Conservation (phyloP, 371 early-diverging fungal genomes). For the Mortierella polycephala region DNA sequence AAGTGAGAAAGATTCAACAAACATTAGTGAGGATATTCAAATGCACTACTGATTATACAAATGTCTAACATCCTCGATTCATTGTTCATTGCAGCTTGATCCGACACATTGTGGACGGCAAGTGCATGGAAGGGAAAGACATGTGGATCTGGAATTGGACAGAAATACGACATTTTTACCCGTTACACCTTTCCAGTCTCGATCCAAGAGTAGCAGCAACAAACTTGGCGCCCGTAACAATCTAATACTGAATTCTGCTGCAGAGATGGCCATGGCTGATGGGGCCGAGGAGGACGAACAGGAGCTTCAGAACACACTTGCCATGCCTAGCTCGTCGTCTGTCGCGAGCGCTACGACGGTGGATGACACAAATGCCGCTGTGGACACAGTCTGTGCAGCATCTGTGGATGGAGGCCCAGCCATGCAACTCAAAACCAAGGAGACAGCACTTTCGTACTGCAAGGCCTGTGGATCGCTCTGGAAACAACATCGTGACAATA, state of each 20-base stretch:
- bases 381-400: slow-evolving; percentile 32
- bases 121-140: slow-evolving; percentile 76
- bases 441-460: slow-evolving; percentile 35
- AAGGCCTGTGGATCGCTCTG: slow-evolving; percentile 50
- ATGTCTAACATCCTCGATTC: neutral
- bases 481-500: slow-evolving; percentile 38
- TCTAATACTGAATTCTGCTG: slow-evolving; percentile 27
- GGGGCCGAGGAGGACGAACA: slow-evolving; percentile 45
- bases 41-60: neutral
- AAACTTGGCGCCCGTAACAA: slow-evolving; percentile 19
- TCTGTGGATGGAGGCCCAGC: slow-evolving; percentile 7
- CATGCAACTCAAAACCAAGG: slow-evolving; percentile 18
- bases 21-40: neutral
- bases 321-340: slow-evolving; percentile 12
- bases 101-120: slow-evolving; percentile 74
- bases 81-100: slow-evolving; percentile 69
- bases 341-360: neutral
- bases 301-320: slow-evolving; percentile 44
- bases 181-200: slow-evolving; percentile 24
- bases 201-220: slow-evolving; percentile 21
- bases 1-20: slow-evolving; percentile 7
- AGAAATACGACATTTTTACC: slow-evolving; percentile 77
- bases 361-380: neutral
- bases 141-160: slow-evolving; percentile 86
- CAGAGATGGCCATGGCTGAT: slow-evolving; percentile 45